Conservation (phyloP, 2,329 filamentous ascomycete species). For the Neurospora sp. region DNA sequence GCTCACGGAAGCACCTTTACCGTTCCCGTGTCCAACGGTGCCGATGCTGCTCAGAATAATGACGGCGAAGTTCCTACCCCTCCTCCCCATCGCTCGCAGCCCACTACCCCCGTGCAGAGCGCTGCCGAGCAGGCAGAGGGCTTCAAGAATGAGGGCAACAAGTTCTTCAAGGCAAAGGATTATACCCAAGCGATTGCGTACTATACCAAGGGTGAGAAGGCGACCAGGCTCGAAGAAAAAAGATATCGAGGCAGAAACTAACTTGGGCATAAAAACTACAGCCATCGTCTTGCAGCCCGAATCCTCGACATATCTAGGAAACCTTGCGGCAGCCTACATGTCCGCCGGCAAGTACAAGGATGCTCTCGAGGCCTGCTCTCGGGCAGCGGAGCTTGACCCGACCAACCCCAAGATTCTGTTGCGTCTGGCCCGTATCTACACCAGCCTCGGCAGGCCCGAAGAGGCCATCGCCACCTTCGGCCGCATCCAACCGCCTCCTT, state of each 20-base stretch:
- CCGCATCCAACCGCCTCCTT: constrained; percentile 69
- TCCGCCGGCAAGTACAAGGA: constrained; percentile 68
- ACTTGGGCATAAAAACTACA: constrained; percentile 28
- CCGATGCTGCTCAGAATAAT: constrained; percentile 23
- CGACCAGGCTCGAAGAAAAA: background rate
- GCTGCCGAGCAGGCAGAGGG: constrained; percentile 70
- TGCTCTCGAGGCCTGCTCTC: constrained; percentile 79
- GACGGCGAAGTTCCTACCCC: constrained; percentile 50
- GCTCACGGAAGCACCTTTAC: constrained; percentile 33
- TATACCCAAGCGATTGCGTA: constrained; percentile 81
- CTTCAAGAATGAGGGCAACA: constrained; percentile 89
- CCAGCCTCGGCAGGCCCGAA: constrained; percentile 71
- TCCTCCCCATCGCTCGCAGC: constrained; percentile 60
- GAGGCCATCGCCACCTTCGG: constrained; percentile 78
- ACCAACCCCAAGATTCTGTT: constrained; percentile 81
- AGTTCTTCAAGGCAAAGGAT: constrained; percentile 91
- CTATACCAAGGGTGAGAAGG: constrained; percentile 75
- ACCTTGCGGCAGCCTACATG: constrained; percentile 91
- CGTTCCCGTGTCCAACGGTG: constrained; percentile 40
- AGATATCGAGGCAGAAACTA: background rate
- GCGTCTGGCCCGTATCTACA: constrained; percentile 82
- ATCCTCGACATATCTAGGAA: constrained; percentile 84
- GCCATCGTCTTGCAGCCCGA: constrained; percentile 80
- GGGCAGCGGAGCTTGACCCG: constrained; percentile 73
- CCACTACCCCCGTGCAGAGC: constrained; percentile 45